Percentiles rank a stretch among this genome's conserved stretches.
Evolutionary conservation across 1,139 yeast genomes (phyloP).

Genomic region (Candida labiduridarum): DNA sequence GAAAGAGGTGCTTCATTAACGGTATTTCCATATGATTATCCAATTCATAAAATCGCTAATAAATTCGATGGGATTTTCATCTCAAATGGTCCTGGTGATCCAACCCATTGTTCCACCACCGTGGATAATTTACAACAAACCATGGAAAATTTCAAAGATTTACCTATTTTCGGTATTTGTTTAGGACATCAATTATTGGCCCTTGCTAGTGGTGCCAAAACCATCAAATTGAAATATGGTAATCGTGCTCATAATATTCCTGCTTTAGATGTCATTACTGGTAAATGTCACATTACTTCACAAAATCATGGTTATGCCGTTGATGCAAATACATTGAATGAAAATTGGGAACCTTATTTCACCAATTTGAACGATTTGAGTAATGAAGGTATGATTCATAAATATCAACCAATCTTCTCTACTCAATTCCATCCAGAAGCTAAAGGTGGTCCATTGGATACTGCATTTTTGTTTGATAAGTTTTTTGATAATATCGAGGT

Average conservation of each 20-base stretch:
- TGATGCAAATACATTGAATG: constrained; percentile 72
- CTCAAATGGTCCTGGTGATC: constrained; percentile 98
- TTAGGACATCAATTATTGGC: constrained; percentile 96
- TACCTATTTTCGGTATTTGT: constrained; percentile 96
- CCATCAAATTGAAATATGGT: constrained; percentile 92
- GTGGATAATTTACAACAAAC: constrained; percentile 73
- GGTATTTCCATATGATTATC: constrained; percentile 94
- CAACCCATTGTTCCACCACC: constrained; percentile 87
- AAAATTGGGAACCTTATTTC: constrained; percentile 83
- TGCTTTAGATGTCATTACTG: constrained; percentile 84
- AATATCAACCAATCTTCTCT: constrained; percentile 83
- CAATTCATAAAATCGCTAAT: constrained; percentile 85
- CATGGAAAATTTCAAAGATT: constrained; percentile 60
- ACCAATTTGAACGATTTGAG: constrained; percentile 92
- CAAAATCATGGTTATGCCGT: constrained; percentile 99
- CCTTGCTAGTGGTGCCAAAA: constrained; percentile 90
- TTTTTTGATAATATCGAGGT: constrained; percentile 71
- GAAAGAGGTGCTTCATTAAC: constrained; percentile 95
- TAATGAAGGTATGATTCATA: constrained; percentile 96
- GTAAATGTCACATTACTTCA: constrained; percentile 94
- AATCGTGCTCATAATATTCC: constrained; percentile 99
- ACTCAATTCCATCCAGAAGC: constrained; percentile 99
- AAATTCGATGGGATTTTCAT: constrained; percentile 94
- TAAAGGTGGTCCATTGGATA: constrained; percentile 97
- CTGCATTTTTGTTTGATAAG: constrained; percentile 86